Evolutionary conservation across 305 asterid genomes (phyloP).

Genomic region (Coffea humblotiana): DNA sequence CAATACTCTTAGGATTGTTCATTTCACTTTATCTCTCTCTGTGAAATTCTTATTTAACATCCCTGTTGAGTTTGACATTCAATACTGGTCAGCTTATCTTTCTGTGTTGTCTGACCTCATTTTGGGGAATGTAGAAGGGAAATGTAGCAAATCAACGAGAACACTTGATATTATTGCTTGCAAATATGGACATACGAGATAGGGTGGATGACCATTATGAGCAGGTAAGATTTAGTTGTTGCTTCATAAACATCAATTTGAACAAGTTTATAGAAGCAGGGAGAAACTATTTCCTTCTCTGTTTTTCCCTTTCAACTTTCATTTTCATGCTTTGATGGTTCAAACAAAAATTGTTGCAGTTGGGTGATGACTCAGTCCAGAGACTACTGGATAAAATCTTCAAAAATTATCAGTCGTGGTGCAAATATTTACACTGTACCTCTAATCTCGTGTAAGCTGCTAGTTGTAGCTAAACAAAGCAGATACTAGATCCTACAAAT

Average conservation of each 20-base stretch:
- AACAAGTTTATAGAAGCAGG: neutral
- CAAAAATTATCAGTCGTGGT: constrained; percentile 91
- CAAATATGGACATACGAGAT: constrained; percentile 84
- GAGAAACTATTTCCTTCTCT: constrained; percentile 7
- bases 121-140: constrained; percentile 77
- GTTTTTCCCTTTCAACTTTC: constrained; percentile 11
- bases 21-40: neutral
- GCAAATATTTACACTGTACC: constrained; percentile 69
- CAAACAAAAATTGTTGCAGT: constrained; percentile 45
- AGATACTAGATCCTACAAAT: neutral
- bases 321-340: constrained; percentile 27
- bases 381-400: constrained; percentile 64
- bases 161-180: constrained; percentile 92
- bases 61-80: constrained; percentile 12
- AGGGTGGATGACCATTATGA: constrained; percentile 53
- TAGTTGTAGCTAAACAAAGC: constrained; percentile 8
- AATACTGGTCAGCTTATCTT: constrained; percentile 30
- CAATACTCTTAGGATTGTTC: neutral
- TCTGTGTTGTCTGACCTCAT: constrained; percentile 25
- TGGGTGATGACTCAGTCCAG: constrained; percentile 61
- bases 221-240: constrained; percentile 44
- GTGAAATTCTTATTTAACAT: neutral
- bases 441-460: constrained; percentile 73
- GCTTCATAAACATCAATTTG: constrained; percentile 7
- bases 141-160: constrained; percentile 98